These are phyloP conservation scores for Oidium heveae DNA, from an alignment of 2,329 filamentous ascomycete species.

Conservation along the genomic window DNA sequence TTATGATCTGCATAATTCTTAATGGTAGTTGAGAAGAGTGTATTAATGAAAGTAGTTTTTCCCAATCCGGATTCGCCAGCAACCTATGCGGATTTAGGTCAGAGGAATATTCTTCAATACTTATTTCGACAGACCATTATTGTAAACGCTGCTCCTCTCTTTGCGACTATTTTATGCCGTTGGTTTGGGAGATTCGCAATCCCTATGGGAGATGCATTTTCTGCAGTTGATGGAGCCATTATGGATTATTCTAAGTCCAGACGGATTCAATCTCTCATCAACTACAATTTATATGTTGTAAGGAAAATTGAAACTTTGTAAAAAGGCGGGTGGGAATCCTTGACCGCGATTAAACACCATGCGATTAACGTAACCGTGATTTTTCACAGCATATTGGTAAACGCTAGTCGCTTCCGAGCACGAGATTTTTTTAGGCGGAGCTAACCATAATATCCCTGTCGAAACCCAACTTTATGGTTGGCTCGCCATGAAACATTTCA, in stretches of 20 bases:
- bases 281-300: no score
- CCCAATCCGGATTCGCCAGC: slow-evolving; percentile 94
- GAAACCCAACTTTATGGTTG: no score
- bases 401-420: no score
- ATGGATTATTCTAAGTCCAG: background rate
- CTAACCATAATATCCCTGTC: no score
- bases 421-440: no score
- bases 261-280: no score
- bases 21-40: slow-evolving; percentile 98
- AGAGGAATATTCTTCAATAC: slow-evolving; percentile 1
- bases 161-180: slow-evolving; percentile 49
- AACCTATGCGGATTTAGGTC: slow-evolving; percentile 31
- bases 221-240: slow-evolving; percentile 31
- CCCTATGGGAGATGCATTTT: slow-evolving; percentile 43
- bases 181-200: slow-evolving; percentile 39
- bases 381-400: no score
- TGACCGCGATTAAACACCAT: no score
- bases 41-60: slow-evolving; percentile 99
- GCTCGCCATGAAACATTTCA: no score
- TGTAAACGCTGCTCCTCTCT: slow-evolving; percentile 90
- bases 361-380: no score
- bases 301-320: no score
- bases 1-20: slow-evolving; percentile 99
- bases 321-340: no score
- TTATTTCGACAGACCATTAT: slow-evolving; percentile 51